A percentile compares a stretch with the other conserved stretches of the same genome.
Evolutionary conservation across 768 basidiomycete species (phyloP).

Genomic region (Boletus vermiculosoides): DNA sequence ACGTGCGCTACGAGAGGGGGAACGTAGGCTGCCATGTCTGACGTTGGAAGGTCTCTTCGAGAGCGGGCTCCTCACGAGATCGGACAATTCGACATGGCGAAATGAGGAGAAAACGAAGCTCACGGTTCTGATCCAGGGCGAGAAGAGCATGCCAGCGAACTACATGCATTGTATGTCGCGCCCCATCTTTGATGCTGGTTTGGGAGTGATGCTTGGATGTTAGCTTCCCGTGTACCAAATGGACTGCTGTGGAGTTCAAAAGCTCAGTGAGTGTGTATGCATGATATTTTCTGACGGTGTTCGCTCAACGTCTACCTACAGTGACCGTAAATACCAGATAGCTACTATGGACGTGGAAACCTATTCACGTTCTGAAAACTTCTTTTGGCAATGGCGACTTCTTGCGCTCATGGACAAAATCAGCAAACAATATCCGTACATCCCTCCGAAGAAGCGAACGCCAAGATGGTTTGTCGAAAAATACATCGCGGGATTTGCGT

Average conservation of each 20-base stretch:
- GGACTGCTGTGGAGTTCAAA: slow-evolving; percentile 35
- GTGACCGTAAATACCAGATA: slow-evolving; percentile 45
- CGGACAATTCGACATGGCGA: slow-evolving; percentile 13
- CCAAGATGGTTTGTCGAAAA: slow-evolving; percentile 49
- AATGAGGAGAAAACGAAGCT: slow-evolving; percentile 28
- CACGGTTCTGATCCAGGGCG: slow-evolving; percentile 43
- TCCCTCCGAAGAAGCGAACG: slow-evolving; percentile 39
- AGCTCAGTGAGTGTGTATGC: slow-evolving; percentile 22
- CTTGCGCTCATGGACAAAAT: slow-evolving; percentile 47
- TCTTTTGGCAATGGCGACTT: slow-evolving; percentile 51
- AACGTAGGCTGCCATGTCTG: slow-evolving; percentile 25
- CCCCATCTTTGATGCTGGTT: neutral
- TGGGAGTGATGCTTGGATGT: neutral
- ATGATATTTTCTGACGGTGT: neutral
- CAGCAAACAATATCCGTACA: slow-evolving; percentile 33
- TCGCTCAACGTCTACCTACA: slow-evolving; percentile 21
- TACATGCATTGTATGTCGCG: slow-evolving; percentile 40
- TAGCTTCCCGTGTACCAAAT: slow-evolving; percentile 30
- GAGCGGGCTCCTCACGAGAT: slow-evolving; percentile 14
- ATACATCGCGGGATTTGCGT: slow-evolving; percentile 37
- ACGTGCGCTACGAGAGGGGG: slow-evolving; percentile 23
- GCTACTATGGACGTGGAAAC: slow-evolving; percentile 45
- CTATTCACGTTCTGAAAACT: slow-evolving; percentile 44
- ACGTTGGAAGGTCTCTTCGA: slow-evolving; percentile 38
- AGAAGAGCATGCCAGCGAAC: slow-evolving; percentile 39